Evolutionary conservation across 2,329 filamentous ascomycete genomes (phyloP).

Genomic region (Colletotrichum musae): DNA sequence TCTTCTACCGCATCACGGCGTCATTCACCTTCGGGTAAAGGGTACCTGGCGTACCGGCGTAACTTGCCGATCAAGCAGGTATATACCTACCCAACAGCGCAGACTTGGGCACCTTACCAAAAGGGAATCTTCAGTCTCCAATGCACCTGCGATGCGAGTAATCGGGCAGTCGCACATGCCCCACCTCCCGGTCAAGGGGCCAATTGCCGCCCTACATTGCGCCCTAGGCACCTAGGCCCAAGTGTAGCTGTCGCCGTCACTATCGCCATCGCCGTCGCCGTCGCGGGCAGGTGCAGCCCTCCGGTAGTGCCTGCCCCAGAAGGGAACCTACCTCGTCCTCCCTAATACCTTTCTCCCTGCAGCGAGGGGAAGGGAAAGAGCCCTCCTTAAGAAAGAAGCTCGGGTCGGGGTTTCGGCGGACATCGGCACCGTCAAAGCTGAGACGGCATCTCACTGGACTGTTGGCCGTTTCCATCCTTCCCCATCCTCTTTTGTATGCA

Average conservation of each 20-base stretch:
- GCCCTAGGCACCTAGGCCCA: constrained; percentile 5
- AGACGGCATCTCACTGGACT: constrained; percentile 27
- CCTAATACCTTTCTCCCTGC: no score
- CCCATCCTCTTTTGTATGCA: not conserved
- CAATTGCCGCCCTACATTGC: constrained; percentile 1
- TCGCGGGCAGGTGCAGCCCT: no score
- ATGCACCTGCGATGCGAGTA: constrained; percentile 31
- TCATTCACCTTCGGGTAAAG: not conserved
- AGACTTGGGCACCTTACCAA: no score
- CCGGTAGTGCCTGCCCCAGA: no score
- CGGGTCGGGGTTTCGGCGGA: constrained; percentile 30
- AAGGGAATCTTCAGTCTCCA: constrained; percentile 14
- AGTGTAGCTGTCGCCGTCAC: not conserved
- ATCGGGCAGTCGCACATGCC: constrained; percentile 29
- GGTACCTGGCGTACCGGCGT: no score
- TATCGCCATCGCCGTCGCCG: no score
- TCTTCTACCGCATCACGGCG: constrained; percentile 6
- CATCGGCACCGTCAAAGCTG: constrained; percentile 38
- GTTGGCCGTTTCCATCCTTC: not conserved
- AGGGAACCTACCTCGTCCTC: no score
- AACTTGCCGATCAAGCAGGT: no score
- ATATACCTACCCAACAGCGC: no score
- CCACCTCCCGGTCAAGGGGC: not conserved
- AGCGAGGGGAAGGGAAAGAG: not conserved
- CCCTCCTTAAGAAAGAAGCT: constrained; percentile 11